These are phyloP conservation scores for Verbena officinalis DNA, from an alignment of 257 asterid species.

Conservation along the genomic window DNA sequence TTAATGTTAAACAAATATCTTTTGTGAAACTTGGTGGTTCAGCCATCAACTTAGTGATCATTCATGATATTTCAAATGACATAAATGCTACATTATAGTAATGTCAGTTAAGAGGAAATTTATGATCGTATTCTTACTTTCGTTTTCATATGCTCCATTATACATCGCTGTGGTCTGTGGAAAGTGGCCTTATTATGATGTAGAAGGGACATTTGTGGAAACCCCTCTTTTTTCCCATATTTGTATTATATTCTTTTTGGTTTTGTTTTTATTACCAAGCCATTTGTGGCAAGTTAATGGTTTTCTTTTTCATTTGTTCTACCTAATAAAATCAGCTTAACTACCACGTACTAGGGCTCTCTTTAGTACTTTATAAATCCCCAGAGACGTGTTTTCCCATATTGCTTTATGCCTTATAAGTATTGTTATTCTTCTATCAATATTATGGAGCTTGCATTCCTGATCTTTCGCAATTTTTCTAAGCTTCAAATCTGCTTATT, in stretches of 20 bases:
- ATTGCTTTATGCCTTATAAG: neutral
- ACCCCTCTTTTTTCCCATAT: neutral
- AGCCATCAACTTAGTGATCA: neutral
- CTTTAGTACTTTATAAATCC: neutral
- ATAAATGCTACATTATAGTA: neutral
- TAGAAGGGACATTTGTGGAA: neutral
- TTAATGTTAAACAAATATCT: neutral
- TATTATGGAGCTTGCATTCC: slow-evolving; percentile 18
- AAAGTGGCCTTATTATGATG: neutral
- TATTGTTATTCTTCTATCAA: neutral
- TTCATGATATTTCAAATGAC: neutral
- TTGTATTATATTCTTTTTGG: neutral
- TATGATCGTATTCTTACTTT: neutral
- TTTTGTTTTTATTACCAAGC: neutral
- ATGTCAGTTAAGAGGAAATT: neutral
- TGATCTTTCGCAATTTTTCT: neutral
- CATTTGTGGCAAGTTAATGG: neutral
- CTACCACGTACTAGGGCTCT: neutral
- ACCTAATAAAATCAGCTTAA: neutral
- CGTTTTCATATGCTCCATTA: neutral
- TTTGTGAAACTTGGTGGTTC: neutral
- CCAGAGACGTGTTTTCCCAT: neutral
- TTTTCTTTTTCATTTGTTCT: neutral
- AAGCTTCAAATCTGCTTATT: slow-evolving; percentile 17
- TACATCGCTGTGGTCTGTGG: neutral